A percentile compares a stretch with the other conserved stretches of the same genome.
phyloP scores from a whole-genome alignment of 2,329 filamentous ascomycete species.

The Calonectria multiphialidica region DNA sequence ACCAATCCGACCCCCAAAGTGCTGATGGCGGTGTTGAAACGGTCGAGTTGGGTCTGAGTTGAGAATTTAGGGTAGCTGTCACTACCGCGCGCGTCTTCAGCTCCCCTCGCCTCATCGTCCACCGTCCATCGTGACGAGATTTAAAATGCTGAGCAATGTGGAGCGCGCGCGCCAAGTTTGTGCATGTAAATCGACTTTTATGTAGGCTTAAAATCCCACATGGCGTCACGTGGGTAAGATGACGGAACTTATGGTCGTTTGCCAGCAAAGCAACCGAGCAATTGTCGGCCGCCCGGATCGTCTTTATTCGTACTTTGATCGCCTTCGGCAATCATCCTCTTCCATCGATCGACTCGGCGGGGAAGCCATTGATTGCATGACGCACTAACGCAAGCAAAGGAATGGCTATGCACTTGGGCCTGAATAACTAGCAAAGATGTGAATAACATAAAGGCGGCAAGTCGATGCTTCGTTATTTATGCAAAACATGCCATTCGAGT shows the following conservation, averaged over 20 bases:
- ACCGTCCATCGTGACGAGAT: no score
- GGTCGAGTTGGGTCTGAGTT: background rate
- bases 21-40: background rate
- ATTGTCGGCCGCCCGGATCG: background rate
- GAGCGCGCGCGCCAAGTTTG: no score
- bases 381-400: background rate
- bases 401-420: background rate
- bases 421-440: background rate
- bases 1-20: background rate
- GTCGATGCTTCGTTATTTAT: background rate
- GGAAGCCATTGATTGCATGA: background rate
- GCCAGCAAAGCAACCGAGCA: no score
- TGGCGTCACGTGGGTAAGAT: background rate
- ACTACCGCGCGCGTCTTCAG: background rate
- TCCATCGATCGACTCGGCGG: background rate
- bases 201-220: no score
- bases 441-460: background rate
- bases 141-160: slow-evolving; percentile 13
- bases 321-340: background rate
- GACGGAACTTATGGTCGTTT: background rate
- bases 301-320: background rate
- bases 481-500: background rate
- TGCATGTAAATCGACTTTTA: no score
- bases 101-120: background rate
- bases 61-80: slow-evolving; percentile 8